These are phyloP conservation scores for Zalaria obscura DNA, from an alignment of 2,329 filamentous ascomycete genomes.

Conservation along the genomic window DNA sequence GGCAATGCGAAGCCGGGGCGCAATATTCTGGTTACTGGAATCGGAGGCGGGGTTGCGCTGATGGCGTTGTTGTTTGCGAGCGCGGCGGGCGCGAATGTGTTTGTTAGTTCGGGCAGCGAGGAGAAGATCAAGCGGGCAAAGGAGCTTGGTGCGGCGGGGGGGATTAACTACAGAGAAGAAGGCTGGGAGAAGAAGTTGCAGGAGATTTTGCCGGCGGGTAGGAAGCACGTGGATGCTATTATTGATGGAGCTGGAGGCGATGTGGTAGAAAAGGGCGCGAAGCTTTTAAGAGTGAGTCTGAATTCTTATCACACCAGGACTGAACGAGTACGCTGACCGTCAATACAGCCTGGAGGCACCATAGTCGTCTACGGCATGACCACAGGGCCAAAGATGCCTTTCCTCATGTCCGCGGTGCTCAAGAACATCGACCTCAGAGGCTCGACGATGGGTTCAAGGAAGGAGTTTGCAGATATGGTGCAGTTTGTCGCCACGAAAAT, in stretches of 20 bases:
- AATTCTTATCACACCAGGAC: not conserved
- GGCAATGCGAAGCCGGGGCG: constrained; percentile 47
- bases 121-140: constrained; percentile 63
- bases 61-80: constrained; percentile 68
- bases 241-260: constrained; percentile 86
- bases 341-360: constrained; percentile 52
- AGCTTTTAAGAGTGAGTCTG: constrained; percentile 47
- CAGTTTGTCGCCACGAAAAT: constrained; percentile 60
- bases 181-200: constrained; percentile 69
- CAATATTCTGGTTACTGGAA: constrained; percentile 78
- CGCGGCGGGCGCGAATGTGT: constrained; percentile 62
- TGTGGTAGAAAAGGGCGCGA: constrained; percentile 54
- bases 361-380: constrained; percentile 90
- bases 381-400: constrained; percentile 68
- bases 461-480: constrained; percentile 86
- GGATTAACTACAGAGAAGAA: constrained; percentile 66
- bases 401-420: constrained; percentile 68
- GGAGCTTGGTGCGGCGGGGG: constrained; percentile 61
- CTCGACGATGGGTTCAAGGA: constrained; percentile 79
- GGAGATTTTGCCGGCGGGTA: constrained; percentile 46
- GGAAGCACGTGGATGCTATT: constrained; percentile 64
- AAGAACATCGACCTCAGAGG: constrained; percentile 80
- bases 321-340: not conserved
- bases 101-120: constrained; percentile 60
- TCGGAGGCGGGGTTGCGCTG: constrained; percentile 83